Evolutionary conservation across 2,329 filamentous ascomycete species (phyloP).

Genomic region (Calonectria pteridis): DNA sequence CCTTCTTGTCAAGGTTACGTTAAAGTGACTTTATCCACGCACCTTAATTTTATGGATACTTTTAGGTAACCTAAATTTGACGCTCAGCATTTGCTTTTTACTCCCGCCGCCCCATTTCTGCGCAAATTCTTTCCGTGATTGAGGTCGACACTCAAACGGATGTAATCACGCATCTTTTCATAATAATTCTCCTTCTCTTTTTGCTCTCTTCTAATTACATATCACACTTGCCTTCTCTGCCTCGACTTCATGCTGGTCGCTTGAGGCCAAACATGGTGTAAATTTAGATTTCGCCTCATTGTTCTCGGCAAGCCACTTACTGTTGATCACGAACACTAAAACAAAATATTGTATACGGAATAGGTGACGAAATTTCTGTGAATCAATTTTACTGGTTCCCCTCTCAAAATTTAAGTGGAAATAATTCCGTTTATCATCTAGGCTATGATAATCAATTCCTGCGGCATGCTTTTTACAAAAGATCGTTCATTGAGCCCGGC

Average conservation of each 20-base stretch:
- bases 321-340: not conserved
- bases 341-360: not conserved
- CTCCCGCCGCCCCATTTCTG: no score
- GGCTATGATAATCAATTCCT: not conserved
- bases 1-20: not conserved
- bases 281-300: not conserved
- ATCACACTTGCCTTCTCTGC: not conserved
- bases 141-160: not conserved
- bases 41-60: slow-evolving; percentile 6
- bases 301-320: not conserved
- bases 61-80: no score
- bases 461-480: not conserved
- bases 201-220: not conserved
- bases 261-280: not conserved
- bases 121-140: no score
- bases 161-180: not conserved
- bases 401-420: not conserved
- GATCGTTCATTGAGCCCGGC: not conserved
- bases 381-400: not conserved
- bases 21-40: not conserved
- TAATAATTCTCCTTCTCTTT: not conserved
- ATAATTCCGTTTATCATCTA: no score
- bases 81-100: not conserved
- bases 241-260: no score
- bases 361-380: not conserved